Conservation (phyloP, 2,329 filamentous ascomycete species). For the Pseudofabraea citricarpa region DNA sequence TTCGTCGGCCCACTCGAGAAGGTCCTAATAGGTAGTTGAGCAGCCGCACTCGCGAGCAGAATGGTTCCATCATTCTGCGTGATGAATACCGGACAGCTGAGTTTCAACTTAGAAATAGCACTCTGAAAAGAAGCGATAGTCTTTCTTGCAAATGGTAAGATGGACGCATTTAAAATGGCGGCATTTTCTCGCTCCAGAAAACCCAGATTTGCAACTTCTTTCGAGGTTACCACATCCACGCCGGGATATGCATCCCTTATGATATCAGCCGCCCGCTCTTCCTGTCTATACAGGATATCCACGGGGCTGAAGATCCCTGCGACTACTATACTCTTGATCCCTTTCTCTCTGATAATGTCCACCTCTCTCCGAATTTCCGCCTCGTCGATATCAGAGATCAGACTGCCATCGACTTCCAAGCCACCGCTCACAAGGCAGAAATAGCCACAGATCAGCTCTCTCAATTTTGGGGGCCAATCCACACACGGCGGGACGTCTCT, state of each 20-base stretch:
- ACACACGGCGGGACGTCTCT: slow-evolving; percentile 31
- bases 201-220: slow-evolving; percentile 42
- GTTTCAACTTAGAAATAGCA: slow-evolving; percentile 43
- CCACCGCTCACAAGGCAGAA: slow-evolving; percentile 43
- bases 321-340: slow-evolving; percentile 43
- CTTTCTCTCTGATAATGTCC: slow-evolving; percentile 13
- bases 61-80: slow-evolving; percentile 60
- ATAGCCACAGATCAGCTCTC: slow-evolving; percentile 40
- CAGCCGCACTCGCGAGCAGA: slow-evolving; percentile 44
- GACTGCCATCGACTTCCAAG: slow-evolving; percentile 31
- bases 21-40: slow-evolving; percentile 50
- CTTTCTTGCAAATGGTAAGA: slow-evolving; percentile 47
- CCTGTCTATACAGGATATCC: slow-evolving; percentile 42
- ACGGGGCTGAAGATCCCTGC: slow-evolving; percentile 49
- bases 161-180: slow-evolving; percentile 56
- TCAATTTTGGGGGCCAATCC: slow-evolving; percentile 48
- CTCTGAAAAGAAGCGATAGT: slow-evolving; percentile 50
- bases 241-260: slow-evolving; percentile 6
- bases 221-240: slow-evolving; percentile 40
- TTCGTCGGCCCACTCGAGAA: slow-evolving; percentile 60
- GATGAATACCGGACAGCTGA: slow-evolving; percentile 50
- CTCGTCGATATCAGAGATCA: slow-evolving; percentile 12
- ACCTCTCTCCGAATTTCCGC: slow-evolving; percentile 6
- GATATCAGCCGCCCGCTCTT: slow-evolving; percentile 30
- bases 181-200: slow-evolving; percentile 58